Evolutionary conservation across 2,329 filamentous ascomycete species (phyloP), one percentile per base, ranked within the genome.

Genomic region (Claviceps sp.): DNA sequence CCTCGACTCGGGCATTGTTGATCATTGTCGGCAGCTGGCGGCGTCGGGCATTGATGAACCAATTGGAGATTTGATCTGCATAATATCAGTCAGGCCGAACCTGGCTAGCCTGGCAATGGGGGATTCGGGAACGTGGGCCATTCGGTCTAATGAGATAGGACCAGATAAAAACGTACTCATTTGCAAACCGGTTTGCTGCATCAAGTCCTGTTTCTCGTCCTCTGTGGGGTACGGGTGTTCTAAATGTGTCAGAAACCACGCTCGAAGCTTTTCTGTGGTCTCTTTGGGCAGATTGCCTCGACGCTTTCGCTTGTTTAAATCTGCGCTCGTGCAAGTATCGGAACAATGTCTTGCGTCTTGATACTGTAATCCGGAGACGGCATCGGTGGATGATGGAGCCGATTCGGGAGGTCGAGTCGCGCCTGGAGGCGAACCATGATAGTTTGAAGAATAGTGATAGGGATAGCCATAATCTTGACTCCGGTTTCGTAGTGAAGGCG

Each of bases 221-320:
- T 94, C 87, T 4, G 82, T 89, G 1, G 89, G 89, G 64, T 95
- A 95, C 0, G 89, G 88, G 62, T 93, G 88, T 55, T 82, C 74
- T 7, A 89, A 68, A 65, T 93, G 85, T n/a, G 76, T 75, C 50
- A 82, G 69, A 58, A 94, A 90, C 89, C 89, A 95, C 0, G 79
- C 73, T 51, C 86, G 80, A 42, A 95, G 73, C 58, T 87, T 83
- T 63, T 90, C 86, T 0, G 89, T 95, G 0, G 88, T 87, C 51
- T 89, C 85, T 63, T 94, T 94, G n/a, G 89, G 89, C 3, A 95
- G 73, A 62, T 95, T 95, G 1, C 89, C 89, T 41, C 89, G 77
- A 50, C 89, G 76, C 64, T 81, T 83, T 37, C 79, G 70, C 57
- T 74, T 74, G 63, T 76, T 79, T 54, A 62, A 69, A 52, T 78